Evolutionary conservation across 805 yeast genomes (phyloP), one percentile per base, ranked within the genome.

Genomic region (Jamesozyma lodderae): DNA sequence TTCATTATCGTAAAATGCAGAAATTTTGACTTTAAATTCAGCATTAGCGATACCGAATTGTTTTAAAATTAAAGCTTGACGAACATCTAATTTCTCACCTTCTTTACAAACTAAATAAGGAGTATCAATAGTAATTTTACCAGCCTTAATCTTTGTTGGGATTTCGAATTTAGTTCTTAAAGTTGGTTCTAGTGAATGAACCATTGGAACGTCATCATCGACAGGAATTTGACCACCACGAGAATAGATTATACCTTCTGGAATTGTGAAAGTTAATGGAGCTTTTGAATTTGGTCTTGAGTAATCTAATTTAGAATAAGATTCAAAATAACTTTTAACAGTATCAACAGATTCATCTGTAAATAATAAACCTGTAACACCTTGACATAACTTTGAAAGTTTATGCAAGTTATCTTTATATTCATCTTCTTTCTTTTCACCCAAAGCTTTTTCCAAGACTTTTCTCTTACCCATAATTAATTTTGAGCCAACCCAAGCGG

Each of bases 121-220:
- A 48, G 77, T 76, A 16, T 75, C 76, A 35, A 92, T 67, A 41
- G 73, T 70, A 48, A 92, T 81, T 60, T 90, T 90, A 60, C 99
- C 99, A 37, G 79, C 72, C 56, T 81, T 82, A 48, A 92, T 82
- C 57, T 77, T 80, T 4, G 97, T 88, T 50, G 98, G 97, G 51
- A 92, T 75, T 58, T 90, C 88, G 49, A 78, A 78, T 58, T 82
- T 82, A 62, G 78, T 83, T 70, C 98, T 81, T 55, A 92, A 63
- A 29, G 95, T 85, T 53, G 87, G 85, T 64, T 92, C 98, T 66
- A 94, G 72, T 5, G 97, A 86, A 60, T 92, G 98, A 10, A 94
- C 81, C 83, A 92, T 79, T 51, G 96, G 95, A 16, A 92, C 87
- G 62, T 92, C 99, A 47, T 92, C 97, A 57, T 87, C 96, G 18